phyloP scores from a whole-genome alignment of 2,329 filamentous ascomycete species.

The Falciphora oryzae region DNA sequence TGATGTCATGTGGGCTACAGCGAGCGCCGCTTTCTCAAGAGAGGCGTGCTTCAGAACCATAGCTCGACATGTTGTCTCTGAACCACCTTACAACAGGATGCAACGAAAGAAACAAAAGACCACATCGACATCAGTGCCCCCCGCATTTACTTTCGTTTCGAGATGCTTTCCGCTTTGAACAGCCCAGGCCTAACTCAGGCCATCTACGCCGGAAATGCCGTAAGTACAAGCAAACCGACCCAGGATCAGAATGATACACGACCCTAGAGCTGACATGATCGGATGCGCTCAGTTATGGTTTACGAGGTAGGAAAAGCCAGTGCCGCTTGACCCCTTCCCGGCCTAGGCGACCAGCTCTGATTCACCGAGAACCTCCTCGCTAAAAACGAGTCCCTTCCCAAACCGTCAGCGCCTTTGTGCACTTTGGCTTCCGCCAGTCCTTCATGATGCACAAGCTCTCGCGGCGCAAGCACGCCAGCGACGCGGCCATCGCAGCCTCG shows the following conservation, averaged over 20 bases:
- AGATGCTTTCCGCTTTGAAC: conserved; percentile 3
- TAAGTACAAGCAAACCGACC: conserved; percentile 8
- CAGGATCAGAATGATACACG: no score
- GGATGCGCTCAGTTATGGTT: conserved; percentile 2
- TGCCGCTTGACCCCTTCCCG: neutral
- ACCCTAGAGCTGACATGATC: neutral
- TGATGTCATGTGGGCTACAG: neutral
- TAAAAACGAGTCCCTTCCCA: neutral
- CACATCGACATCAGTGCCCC: neutral
- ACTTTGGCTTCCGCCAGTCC: conserved; percentile 17
- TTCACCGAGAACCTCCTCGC: neutral
- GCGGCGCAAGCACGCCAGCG: conserved; percentile 11
- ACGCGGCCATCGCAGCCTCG: conserved; percentile 12
- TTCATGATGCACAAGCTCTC: conserved; percentile 17
- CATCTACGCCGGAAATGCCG: conserved; percentile 19
- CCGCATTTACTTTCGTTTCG: neutral
- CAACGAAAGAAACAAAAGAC: neutral
- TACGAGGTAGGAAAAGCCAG: conserved; percentile 1
- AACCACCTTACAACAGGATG: neutral
- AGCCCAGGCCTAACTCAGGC: conserved; percentile 12
- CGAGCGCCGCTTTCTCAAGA: neutral
- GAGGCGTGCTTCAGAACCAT: neutral
- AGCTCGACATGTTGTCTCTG: neutral
- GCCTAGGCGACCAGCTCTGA: neutral
- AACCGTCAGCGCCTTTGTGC: conserved; percentile 16